Conservation (phyloP, 1,284 basidiomycete genomes). For the Moesziomyces sp. region DNA sequence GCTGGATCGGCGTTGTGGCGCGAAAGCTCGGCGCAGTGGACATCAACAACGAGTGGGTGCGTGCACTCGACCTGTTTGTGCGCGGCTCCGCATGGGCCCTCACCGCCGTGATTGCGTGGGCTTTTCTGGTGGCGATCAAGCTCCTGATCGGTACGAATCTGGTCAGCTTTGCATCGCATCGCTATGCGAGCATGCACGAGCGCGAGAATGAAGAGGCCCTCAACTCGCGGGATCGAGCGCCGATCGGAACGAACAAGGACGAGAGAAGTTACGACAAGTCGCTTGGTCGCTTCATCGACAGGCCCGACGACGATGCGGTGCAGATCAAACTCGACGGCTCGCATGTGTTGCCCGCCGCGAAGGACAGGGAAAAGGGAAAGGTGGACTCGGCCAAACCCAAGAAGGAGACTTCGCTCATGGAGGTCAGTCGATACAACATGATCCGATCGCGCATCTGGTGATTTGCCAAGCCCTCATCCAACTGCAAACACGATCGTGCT, state of each 20-base stretch:
- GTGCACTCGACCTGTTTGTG: constrained; percentile 34
- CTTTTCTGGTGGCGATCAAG: constrained; percentile 62
- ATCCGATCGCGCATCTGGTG: constrained; percentile 63
- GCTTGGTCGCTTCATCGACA: constrained; percentile 49
- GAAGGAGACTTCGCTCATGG: constrained; percentile 51
- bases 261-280: constrained; percentile 57
- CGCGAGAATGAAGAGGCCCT: constrained; percentile 62
- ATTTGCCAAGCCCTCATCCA: not conserved
- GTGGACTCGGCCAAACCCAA: constrained; percentile 16
- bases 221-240: constrained; percentile 56
- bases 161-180: constrained; percentile 56
- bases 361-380: constrained; percentile 13
- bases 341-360: constrained; percentile 17
- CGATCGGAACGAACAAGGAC: constrained; percentile 61
- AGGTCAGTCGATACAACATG: constrained; percentile 65
- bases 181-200: constrained; percentile 58
- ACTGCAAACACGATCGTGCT: not conserved
- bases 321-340: constrained; percentile 55
- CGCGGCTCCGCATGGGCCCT: constrained; percentile 48
- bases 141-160: constrained; percentile 62
- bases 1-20: constrained; percentile 43
- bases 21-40: constrained; percentile 34
- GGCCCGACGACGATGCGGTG: constrained; percentile 56
- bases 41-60: constrained; percentile 38
- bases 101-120: constrained; percentile 50